phyloP scores from a whole-genome alignment of 768 basidiomycete genomes.

The Tephrocybe sp. region DNA sequence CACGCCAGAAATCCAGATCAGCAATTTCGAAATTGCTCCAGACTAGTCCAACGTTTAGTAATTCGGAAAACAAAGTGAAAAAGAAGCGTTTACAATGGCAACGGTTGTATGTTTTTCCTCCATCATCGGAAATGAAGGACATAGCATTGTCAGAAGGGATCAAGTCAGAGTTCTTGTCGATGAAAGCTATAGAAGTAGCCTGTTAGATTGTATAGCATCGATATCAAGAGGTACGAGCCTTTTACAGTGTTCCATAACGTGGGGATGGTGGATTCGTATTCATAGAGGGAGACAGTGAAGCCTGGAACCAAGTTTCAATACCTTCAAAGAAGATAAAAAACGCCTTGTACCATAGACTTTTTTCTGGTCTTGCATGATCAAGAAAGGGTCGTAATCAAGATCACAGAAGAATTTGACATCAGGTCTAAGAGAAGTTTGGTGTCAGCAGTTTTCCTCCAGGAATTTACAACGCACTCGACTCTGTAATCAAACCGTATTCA shows the following conservation, averaged over 20 bases:
- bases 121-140: conserved; percentile 77
- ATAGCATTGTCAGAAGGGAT: conserved; percentile 72
- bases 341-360: conserved; percentile 71
- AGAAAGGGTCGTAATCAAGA: conserved; percentile 82
- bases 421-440: conserved; percentile 47
- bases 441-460: conserved; percentile 5
- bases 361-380: conserved; percentile 80
- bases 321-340: background rate
- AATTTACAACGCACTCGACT: no score
- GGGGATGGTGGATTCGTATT: conserved; percentile 83
- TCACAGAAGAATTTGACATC: conserved; percentile 87
- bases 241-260: conserved; percentile 81
- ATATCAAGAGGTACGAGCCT: conserved; percentile 34
- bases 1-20: conserved; percentile 79
- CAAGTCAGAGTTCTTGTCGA: conserved; percentile 55
- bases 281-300: conserved; percentile 80
- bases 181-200: conserved; percentile 58
- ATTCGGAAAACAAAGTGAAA: background rate
- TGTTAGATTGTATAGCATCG: no score
- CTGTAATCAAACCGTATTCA: background rate
- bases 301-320: conserved; percentile 36
- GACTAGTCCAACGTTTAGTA: conserved; percentile 40
- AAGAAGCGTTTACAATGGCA: conserved; percentile 58
- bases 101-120: conserved; percentile 68
- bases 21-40: conserved; percentile 96